Percentiles rank a stretch among this genome's conserved stretches.
Conservation (phyloP, 441 rosid genomes). For the Erodium chrysanthum region DNA sequence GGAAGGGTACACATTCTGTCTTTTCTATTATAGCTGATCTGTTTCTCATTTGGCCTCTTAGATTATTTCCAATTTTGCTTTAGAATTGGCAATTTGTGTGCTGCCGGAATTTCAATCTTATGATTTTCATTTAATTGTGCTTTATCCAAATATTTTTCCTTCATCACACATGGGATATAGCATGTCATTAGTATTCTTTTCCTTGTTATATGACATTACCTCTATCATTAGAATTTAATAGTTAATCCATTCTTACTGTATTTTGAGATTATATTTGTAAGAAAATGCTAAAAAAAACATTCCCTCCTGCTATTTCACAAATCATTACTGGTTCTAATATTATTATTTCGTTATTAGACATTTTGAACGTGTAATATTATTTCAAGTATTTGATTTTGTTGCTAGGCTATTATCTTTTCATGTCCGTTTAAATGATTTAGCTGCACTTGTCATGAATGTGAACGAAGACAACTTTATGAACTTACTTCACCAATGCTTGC, state of each 20-base stretch:
- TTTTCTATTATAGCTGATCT: background rate
- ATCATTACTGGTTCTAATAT: background rate
- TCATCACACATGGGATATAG: background rate
- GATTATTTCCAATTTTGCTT: background rate
- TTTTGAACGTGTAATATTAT: background rate
- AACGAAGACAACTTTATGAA: background rate
- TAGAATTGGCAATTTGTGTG: background rate
- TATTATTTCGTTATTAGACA: background rate
- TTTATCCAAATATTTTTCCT: background rate
- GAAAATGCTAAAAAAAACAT: background rate
- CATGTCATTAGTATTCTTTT: background rate
- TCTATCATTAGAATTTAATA: background rate
- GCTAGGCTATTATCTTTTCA: background rate
- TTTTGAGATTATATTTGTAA: background rate
- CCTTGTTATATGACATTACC: background rate
- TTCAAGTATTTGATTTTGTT: background rate
- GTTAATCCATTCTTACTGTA: background rate
- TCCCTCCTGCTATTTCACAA: background rate
- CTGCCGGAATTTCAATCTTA: background rate
- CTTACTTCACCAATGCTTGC: background rate
- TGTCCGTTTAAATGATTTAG: background rate
- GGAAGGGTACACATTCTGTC: constrained; percentile 43
- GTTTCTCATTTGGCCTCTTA: background rate
- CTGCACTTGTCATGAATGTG: background rate
- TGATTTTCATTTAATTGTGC: background rate